Conservation (phyloP, 768 basidiomycete genomes). For the Leccinum arenicola region DNA sequence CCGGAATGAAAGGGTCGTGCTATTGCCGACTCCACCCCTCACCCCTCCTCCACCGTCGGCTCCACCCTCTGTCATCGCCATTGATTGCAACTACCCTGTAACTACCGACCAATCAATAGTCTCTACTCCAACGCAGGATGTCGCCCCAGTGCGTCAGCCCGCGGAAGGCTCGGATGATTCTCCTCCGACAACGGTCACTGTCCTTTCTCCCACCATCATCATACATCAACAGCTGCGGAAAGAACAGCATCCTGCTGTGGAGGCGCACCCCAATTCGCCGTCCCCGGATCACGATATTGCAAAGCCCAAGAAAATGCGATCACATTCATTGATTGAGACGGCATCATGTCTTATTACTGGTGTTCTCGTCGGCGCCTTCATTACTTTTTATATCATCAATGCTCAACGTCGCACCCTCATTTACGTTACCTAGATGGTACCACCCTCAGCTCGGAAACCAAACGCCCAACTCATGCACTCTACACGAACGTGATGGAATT, state of each 20-base stretch:
- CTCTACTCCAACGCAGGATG: slow-evolving; percentile 10
- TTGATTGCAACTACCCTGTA: slow-evolving; percentile 15
- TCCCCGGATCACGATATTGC: slow-evolving; percentile 2
- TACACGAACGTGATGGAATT: neutral
- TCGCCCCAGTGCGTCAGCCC: neutral
- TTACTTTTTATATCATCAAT: slow-evolving; percentile 50
- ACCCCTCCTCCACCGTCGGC: slow-evolving; percentile 20
- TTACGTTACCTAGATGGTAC: slow-evolving; percentile 29
- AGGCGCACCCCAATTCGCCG: slow-evolving; percentile 12
- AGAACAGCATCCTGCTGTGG: slow-evolving; percentile 13
- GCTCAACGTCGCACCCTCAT: slow-evolving; percentile 47
- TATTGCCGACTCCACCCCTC: slow-evolving; percentile 21
- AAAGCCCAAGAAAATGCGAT: slow-evolving; percentile 18
- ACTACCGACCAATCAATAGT: neutral
- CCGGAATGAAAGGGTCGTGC: slow-evolving; percentile 5
- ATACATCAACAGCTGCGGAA: slow-evolving; percentile 23
- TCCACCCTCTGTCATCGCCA: slow-evolving; percentile 11
- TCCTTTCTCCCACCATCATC: slow-evolving; percentile 27
- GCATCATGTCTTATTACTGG: slow-evolving; percentile 54
- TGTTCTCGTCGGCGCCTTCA: slow-evolving; percentile 56
- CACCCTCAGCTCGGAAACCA: neutral
- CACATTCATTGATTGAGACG: slow-evolving; percentile 30
- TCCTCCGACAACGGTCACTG: slow-evolving; percentile 11
- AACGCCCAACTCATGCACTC: neutral
- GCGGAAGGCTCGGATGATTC: slow-evolving; percentile 4